Base-by-base conservation (phyloP, 2,329 filamentous ascomycete species). In the Pestalotiopsis fici region DNA sequence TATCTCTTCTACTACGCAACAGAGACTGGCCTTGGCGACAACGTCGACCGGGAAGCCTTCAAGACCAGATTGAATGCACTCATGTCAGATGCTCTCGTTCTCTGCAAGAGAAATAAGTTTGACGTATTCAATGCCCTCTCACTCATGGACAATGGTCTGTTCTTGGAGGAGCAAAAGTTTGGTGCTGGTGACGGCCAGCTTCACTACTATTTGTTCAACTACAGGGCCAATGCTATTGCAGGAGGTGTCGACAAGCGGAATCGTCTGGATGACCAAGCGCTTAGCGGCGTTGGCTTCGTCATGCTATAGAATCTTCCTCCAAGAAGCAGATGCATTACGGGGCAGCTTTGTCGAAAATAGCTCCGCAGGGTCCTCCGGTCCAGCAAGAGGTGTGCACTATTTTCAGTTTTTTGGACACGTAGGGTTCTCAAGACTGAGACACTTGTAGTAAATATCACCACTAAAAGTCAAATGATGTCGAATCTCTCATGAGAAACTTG, bases 131-230 rank as follows among this genome's bases (percentile, higher is more conserved):
- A 99, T 76, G 95, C 94, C 0, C 86, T 99, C 66, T 97, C 95
- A 0, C 86, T 98, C 50, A 91, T 97, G 81, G 95, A 99, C 80
- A 99, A 99, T 79, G 92, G 90, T 0, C 86, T 98, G 23, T 98
- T 99, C 87, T 86, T 99, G 5, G 91, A 95, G 77, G 87, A 98
- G 72, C 93, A 98, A 77, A 97, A 97, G 80, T 99, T 98, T 75
- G 96, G 95, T 57, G 91, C 92, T 4, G 96, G 96, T 37, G 96
- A 99, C 78, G 96, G 96, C 59, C 94, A 96, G 79, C 85, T 99
- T 74, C 94, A 99, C 80, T 99, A 95, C 82, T 99, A 99, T 80
- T 85, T 99, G 37, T 99, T 97, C 87, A 99, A 99, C 82, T 99
- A 98, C 84, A 90, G 94, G 67, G 93, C 94, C 13, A 90, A 93